These are phyloP conservation scores for Lachancea sp. DNA, from an alignment of 805 yeast species.

Conservation along the genomic window DNA sequence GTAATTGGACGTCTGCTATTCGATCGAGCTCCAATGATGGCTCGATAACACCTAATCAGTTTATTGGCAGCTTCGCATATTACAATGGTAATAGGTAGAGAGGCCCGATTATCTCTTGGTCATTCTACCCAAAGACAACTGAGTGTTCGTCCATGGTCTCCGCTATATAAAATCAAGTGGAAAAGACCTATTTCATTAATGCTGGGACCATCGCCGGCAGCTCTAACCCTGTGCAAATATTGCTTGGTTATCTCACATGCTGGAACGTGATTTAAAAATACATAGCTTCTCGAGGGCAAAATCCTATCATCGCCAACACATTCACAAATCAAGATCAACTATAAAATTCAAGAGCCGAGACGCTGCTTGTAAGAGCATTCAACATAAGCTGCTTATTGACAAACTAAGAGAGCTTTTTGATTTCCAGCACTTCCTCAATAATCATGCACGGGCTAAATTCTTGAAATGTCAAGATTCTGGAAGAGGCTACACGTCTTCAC, in stretches of 20 bases:
- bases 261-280: neutral
- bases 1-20: too few relatives aligned
- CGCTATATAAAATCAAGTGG: too few relatives aligned
- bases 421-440: constrained; percentile 6
- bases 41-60: too few relatives aligned
- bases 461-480: neutral
- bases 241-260: neutral
- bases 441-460: neutral
- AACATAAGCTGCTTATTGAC: constrained; percentile 1
- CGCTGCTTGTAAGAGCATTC: neutral
- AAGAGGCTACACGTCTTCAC: neutral
- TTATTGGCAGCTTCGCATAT: too few relatives aligned
- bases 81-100: too few relatives aligned
- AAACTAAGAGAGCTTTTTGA: constrained; percentile 12
- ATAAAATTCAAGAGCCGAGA: neutral
- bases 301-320: neutral
- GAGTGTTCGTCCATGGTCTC: too few relatives aligned
- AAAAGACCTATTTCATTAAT: too few relatives aligned
- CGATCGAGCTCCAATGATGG: too few relatives aligned
- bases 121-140: too few relatives aligned
- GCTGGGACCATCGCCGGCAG: neutral
- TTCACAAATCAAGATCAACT: neutral
- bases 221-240: too few relatives aligned
- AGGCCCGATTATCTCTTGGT: too few relatives aligned
- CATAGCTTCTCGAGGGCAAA: too few relatives aligned